These are phyloP conservation scores for Nakaseomyces glabratus DNA, from an alignment of 1,139 yeast species.

Conservation along the genomic window DNA sequence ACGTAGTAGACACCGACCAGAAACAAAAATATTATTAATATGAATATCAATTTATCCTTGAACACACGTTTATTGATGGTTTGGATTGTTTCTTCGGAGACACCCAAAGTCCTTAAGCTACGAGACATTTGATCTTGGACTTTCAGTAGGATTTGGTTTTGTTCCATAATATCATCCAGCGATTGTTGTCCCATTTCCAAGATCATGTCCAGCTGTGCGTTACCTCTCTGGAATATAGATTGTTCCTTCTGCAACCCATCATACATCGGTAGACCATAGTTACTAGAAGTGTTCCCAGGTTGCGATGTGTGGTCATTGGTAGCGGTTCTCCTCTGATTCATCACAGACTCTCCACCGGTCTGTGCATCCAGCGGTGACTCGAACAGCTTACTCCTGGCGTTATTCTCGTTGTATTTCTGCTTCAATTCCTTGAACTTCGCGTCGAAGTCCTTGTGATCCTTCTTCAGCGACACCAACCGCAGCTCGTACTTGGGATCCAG, in stretches of 20 bases:
- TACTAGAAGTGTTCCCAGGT: conserved; percentile 9
- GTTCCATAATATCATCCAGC: conserved; percentile 78
- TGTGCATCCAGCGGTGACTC: conserved; percentile 15
- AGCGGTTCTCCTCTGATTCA: conserved; percentile 23
- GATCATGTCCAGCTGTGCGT: conserved; percentile 78
- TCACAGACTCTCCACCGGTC: conserved; percentile 14
- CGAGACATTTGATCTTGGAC: conserved; percentile 60
- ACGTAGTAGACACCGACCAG: conserved; percentile 64
- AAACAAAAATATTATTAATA: conserved; percentile 59
- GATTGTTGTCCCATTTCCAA: conserved; percentile 84
- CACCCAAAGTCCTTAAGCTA: conserved; percentile 73
- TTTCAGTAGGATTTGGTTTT: conserved; percentile 58
- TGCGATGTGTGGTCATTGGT: not conserved
- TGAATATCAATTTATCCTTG: conserved; percentile 83
- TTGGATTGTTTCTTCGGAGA: conserved; percentile 76
- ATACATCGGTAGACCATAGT: conserved; percentile 38
- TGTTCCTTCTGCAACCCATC: conserved; percentile 67
- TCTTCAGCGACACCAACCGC: conserved; percentile 52
- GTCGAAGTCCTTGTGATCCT: conserved; percentile 49
- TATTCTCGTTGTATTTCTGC: conserved; percentile 50
- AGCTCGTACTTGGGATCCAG: conserved; percentile 54
- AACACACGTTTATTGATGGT: conserved; percentile 76
- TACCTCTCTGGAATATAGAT: conserved; percentile 57
- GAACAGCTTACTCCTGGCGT: conserved; percentile 23
- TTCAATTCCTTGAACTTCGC: conserved; percentile 56